phyloP scores from a whole-genome alignment of 2,329 filamentous ascomycete species.

The Chalaropsis thielavioides region DNA sequence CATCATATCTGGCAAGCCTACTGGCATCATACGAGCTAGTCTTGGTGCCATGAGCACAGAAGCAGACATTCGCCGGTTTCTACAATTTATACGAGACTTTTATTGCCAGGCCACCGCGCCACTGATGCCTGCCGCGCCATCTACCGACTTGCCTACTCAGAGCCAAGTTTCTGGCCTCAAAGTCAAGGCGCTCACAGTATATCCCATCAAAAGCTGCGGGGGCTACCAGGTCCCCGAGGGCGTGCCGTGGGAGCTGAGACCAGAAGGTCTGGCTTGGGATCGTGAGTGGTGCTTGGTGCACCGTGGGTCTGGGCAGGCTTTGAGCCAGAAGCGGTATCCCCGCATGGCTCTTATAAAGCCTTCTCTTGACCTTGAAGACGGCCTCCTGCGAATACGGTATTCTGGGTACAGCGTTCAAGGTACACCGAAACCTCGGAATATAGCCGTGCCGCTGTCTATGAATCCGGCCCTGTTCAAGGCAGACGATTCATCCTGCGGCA shows the following conservation, averaged over 20 bases:
- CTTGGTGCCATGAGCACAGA: slow-evolving; percentile 79
- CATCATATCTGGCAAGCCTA: slow-evolving; percentile 69
- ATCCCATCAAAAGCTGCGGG: slow-evolving; percentile 88
- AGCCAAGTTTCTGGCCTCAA: slow-evolving; percentile 6
- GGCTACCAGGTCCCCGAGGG: slow-evolving; percentile 55
- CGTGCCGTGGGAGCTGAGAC: slow-evolving; percentile 57
- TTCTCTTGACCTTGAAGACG: slow-evolving; percentile 51
- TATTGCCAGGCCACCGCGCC: slow-evolving; percentile 21
- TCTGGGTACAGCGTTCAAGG: slow-evolving; percentile 24
- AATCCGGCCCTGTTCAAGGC: slow-evolving; percentile 43
- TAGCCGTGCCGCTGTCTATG: slow-evolving; percentile 50
- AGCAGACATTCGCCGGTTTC: slow-evolving; percentile 56
- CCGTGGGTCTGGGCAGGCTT: slow-evolving; percentile 63
- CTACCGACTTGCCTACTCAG: not conserved
- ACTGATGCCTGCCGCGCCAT: not conserved
- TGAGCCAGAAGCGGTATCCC: slow-evolving; percentile 81
- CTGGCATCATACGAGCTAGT: slow-evolving; percentile 72
- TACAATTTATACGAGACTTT: slow-evolving; percentile 54
- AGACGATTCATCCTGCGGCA: slow-evolving; percentile 10
- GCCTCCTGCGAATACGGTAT: slow-evolving; percentile 48
- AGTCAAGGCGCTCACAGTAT: slow-evolving; percentile 58
- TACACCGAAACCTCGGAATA: slow-evolving; percentile 23
- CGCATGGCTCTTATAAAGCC: slow-evolving; percentile 76
- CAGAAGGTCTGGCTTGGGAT: slow-evolving; percentile 84
- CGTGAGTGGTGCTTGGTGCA: slow-evolving; percentile 93